Evolutionary conservation across 257 asterid species (phyloP).

Genomic region (Leonotis leonurus): DNA sequence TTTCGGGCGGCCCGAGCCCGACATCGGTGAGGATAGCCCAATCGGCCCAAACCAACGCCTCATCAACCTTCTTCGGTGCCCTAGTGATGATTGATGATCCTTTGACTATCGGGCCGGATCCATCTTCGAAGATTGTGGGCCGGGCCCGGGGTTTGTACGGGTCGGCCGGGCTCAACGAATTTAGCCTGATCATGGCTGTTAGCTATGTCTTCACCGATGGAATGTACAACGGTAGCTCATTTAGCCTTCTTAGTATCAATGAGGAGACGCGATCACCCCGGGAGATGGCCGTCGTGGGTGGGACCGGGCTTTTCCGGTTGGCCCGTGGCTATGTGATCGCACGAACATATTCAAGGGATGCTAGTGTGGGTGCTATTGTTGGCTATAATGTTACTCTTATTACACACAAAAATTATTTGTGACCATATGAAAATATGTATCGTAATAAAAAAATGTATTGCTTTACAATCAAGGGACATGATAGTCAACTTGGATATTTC

Average conservation of each 20-base stretch:
- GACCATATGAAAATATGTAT: background rate
- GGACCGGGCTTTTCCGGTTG: conserved; percentile 75
- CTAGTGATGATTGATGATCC: conserved; percentile 62
- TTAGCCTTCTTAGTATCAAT: conserved; percentile 60
- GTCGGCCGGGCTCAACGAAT: conserved; percentile 44
- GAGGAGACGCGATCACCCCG: conserved; percentile 25
- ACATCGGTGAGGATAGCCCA: background rate
- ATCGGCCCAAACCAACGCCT: background rate
- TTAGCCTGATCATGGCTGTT: conserved; percentile 54
- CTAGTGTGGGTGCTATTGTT: conserved; percentile 50
- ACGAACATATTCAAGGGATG: conserved; percentile 30
- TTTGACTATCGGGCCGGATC: conserved; percentile 53
- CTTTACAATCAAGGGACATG: no score
- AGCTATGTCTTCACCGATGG: conserved; percentile 57
- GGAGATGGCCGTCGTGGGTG: conserved; percentile 79
- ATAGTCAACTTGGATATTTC: no score
- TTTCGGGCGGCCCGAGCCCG: background rate
- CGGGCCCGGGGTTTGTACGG: conserved; percentile 83
- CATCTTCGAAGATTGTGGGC: conserved; percentile 46
- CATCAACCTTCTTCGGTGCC: background rate
- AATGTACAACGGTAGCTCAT: conserved; percentile 57
- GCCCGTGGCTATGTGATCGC: conserved; percentile 74
- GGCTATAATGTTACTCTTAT: conserved; percentile 55
- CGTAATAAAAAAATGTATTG: no score
- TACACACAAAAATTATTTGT: conserved; percentile 23